phyloP scores from a whole-genome alignment of 2,329 filamentous ascomycete genomes.

The Cryphonectria japonica region DNA sequence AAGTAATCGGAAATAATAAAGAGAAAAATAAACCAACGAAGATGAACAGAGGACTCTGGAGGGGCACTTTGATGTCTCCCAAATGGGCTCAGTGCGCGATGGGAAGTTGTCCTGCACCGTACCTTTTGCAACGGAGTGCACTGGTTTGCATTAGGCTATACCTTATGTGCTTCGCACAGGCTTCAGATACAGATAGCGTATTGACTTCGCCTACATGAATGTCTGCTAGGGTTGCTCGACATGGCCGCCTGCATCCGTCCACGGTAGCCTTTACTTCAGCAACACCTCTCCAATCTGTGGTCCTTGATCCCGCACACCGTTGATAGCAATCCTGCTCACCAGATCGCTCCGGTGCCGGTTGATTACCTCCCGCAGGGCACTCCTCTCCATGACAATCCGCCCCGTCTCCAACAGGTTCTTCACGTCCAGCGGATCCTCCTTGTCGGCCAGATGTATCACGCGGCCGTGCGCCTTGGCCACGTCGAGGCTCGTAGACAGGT shows the following conservation, averaged over 20 bases:
- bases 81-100: neutral
- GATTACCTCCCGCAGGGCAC: constrained; percentile 77
- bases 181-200: neutral
- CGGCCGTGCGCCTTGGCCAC: constrained; percentile 68
- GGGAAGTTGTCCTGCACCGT: neutral
- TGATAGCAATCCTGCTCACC: constrained; percentile 50
- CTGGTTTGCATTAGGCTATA: neutral
- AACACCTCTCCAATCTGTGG: constrained; percentile 38
- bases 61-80: no score
- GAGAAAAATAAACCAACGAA: neutral
- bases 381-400: constrained; percentile 83
- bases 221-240: neutral
- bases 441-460: constrained; percentile 69
- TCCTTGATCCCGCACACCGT: constrained; percentile 42
- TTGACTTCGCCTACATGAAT: neutral
- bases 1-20: neutral
- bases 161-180: neutral
- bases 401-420: constrained; percentile 90
- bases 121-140: neutral
- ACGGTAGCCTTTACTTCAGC: constrained; percentile 1
- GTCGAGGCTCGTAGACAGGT: constrained; percentile 69
- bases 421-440: constrained; percentile 69
- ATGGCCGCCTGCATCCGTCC: neutral
- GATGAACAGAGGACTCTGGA: neutral
- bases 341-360: constrained; percentile 72